Evolutionary conservation across 306 rosid genomes (phyloP), one percentile per base, ranked within the genome.

Genomic region (Malus fusca): DNA sequence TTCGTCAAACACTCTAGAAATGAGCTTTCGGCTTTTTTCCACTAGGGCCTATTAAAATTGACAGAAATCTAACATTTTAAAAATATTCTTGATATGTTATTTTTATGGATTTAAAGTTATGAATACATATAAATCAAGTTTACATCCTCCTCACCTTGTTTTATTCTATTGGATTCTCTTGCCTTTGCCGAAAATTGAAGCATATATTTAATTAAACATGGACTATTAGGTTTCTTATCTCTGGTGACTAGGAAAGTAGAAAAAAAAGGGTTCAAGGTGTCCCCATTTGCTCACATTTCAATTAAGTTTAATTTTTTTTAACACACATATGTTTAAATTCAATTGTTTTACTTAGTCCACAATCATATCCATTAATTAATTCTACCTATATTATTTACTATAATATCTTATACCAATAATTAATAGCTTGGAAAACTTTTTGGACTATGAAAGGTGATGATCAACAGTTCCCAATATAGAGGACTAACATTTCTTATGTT

Each of bases 171-270:
- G 77, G 72, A 78, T 71, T 78, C 72, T 64, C 31, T 61, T 73
- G 76, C 68, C 68, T 69, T 73, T 70, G 62, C 69, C 78, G 43
- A 52, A 44, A 71, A 48, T 43, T n/a, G 62, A 81, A 10, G 58
- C 35, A 6, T 11, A 3, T 74, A 71, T 35, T 30, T 46, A 59
- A 28, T 22, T 72, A 66, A 23, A 22, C 73, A 72, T 58, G 66
- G 15, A 72, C 35, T 72, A 40, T 42, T 42, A 43, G 23, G 68
- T 19, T 69, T 80, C 72, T 56, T 66, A 72, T 66, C 60, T 65
- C 52, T 46, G n/a, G 72, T 72, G 84, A 79, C 85, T 72, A 71
- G 42, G 79, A 78, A 71, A 78, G 76, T 67, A 74, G 84, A 78
- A 70, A 80, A 15, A 15, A 17, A 33, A 28, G 60, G 59, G 71